Conservation (phyloP, 805 yeast genomes). For the Wickerhamiella domercqiae region DNA sequence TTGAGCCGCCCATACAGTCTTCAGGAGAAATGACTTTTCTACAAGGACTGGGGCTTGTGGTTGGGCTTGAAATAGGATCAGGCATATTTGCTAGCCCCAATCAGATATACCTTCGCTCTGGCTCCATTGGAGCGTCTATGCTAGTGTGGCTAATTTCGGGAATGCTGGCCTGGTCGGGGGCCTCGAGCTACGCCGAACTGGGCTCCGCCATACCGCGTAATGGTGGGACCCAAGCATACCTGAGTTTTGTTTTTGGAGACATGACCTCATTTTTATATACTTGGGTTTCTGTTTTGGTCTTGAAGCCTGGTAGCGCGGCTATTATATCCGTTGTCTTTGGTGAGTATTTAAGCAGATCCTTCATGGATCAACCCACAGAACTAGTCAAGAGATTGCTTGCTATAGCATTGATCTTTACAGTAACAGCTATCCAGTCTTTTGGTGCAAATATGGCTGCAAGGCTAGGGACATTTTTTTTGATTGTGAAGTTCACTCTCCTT, state of each 20-base stretch:
- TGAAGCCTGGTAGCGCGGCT: conserved; percentile 29
- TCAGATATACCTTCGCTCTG: conserved; percentile 25
- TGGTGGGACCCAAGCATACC: conserved; percentile 29
- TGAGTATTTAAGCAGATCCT: conserved; percentile 23
- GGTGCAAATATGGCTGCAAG: conserved; percentile 22
- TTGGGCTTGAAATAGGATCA: conserved; percentile 31
- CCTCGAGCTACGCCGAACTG: conserved; percentile 28
- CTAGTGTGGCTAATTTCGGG: conserved; percentile 28
- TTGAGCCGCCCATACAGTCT: too few species aligned
- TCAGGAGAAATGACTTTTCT: conserved; percentile 16
- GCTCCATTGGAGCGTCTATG: conserved; percentile 26
- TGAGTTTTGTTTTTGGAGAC: conserved; percentile 25
- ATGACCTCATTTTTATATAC: conserved; percentile 26
- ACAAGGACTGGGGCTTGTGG: conserved; percentile 27
- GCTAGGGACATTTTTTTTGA: conserved; percentile 23
- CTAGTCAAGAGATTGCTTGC: conserved; percentile 24
- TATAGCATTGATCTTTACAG: conserved; percentile 17
- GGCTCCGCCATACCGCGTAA: conserved; percentile 28
- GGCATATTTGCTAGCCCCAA: conserved; percentile 31
- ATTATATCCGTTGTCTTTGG: conserved; percentile 28
- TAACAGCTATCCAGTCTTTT: conserved; percentile 20
- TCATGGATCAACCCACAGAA: conserved; percentile 12
- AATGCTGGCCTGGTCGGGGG: conserved; percentile 30
- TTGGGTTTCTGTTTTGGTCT: conserved; percentile 26
- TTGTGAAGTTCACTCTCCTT: conserved; percentile 23